Evolutionary conservation across 2,329 filamentous ascomycete genomes (phyloP).

Genomic region (Sporothrix schenckii): DNA sequence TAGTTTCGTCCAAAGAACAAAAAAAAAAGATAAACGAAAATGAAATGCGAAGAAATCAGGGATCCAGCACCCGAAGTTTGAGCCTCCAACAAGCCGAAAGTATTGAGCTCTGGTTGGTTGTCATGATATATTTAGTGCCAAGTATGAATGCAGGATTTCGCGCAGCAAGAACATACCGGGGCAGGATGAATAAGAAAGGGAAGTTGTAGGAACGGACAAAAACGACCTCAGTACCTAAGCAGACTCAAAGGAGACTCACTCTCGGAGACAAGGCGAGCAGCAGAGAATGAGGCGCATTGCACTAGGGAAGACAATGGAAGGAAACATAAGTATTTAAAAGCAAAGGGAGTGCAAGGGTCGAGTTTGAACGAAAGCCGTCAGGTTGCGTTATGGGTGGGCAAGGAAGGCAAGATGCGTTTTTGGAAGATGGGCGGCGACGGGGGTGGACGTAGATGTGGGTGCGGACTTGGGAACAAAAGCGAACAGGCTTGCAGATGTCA

Average conservation of each 20-base stretch:
- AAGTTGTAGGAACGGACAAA: conserved; percentile 21
- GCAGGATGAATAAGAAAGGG: conserved; percentile 23
- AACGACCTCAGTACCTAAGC: neutral
- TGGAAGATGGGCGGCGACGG: conserved; percentile 20
- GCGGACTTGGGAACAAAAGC: conserved; percentile 1
- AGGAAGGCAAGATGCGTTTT: conserved; percentile 8
- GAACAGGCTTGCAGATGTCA: conserved; percentile 32
- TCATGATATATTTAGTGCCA: conserved; percentile 51
- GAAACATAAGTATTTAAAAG: conserved; percentile 23
- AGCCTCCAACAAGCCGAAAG: conserved; percentile 52
- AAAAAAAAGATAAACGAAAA: neutral
- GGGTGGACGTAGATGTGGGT: conserved; percentile 26
- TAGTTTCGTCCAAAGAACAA: neutral
- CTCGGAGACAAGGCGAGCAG: conserved; percentile 19
- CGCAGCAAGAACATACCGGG: conserved; percentile 33
- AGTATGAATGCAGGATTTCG: conserved; percentile 38
- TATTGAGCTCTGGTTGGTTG: conserved; percentile 48
- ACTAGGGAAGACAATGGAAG: conserved; percentile 25
- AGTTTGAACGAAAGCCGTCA: neutral
- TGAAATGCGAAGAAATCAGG: conserved; percentile 41
- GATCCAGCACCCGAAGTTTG: conserved; percentile 50
- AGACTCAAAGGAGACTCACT: neutral
- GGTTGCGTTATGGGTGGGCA: conserved; percentile 31
- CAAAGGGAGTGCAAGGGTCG: conserved; percentile 16
- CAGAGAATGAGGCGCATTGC: conserved; percentile 28